Percentiles rank a stretch among this genome's conserved stretches.
Conservation (phyloP, 2,329 filamentous ascomycete species). For the Hyphodiscus sp. region DNA sequence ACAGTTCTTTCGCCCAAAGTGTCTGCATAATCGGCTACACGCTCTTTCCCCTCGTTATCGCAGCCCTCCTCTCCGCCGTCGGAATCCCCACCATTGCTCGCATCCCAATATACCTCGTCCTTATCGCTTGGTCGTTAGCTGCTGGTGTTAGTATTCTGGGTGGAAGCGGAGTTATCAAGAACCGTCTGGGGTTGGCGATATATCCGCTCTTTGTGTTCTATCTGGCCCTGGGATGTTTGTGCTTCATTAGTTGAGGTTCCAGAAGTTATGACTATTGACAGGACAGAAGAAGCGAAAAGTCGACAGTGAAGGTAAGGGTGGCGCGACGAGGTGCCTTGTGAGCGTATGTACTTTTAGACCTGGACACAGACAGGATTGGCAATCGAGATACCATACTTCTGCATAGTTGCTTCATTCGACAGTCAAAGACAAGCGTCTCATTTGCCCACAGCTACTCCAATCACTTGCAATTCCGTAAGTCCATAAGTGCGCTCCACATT, state of each 20-base stretch:
- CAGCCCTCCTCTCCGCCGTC: constrained; percentile 80
- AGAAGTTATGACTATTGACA: neutral
- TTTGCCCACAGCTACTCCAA: neutral
- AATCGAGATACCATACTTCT: neutral
- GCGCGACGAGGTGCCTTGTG: neutral
- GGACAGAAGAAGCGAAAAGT: neutral
- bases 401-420: neutral
- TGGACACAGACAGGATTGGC: neutral
- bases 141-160: constrained; percentile 44
- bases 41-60: constrained; percentile 92
- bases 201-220: constrained; percentile 14
- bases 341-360: neutral
- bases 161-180: constrained; percentile 12
- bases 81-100: constrained; percentile 72
- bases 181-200: constrained; percentile 9
- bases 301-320: neutral
- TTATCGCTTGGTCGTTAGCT: constrained; percentile 88
- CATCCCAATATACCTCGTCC: constrained; percentile 83
- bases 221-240: constrained; percentile 5
- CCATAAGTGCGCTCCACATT: too few relatives aligned
- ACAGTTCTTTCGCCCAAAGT: constrained; percentile 92
- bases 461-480: neutral
- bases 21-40: constrained; percentile 98
- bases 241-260: constrained; percentile 7
- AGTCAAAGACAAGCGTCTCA: too few relatives aligned